Conservation (phyloP, 164 flowering plant species). For the Euptelea pleiosperma region DNA sequence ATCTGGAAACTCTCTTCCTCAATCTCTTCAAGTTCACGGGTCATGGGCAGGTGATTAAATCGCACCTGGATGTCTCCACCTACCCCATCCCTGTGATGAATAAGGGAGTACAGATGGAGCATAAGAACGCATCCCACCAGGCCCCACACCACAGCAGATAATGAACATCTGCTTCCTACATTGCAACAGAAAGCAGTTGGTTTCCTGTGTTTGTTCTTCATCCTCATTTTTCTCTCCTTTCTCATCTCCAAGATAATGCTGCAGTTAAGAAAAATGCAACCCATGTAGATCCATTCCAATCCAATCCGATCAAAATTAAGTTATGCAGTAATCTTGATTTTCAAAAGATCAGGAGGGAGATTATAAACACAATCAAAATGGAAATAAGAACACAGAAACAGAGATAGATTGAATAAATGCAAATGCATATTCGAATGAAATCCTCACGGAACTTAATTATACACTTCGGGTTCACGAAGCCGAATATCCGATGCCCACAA, state of each 20-base stretch:
- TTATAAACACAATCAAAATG: too few species aligned
- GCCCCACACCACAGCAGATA: slow-evolving; percentile 51
- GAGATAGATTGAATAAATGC: too few species aligned
- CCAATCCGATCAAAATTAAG: slow-evolving; percentile 28
- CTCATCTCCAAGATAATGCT: slow-evolving; percentile 63
- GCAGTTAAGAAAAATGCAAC: slow-evolving; percentile 55
- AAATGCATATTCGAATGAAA: background rate
- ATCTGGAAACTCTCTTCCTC: slow-evolving; percentile 78
- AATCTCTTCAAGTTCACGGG: slow-evolving; percentile 66
- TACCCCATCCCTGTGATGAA: slow-evolving; percentile 28
- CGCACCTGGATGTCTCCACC: slow-evolving; percentile 31
- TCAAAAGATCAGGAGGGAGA: too few species aligned
- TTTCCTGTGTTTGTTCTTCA: slow-evolving; percentile 81
- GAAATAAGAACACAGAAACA: background rate
- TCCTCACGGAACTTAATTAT: background rate
- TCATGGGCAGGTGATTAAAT: slow-evolving; percentile 34
- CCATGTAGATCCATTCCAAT: slow-evolving; percentile 44
- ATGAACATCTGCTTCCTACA: slow-evolving; percentile 80
- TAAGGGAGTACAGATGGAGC: slow-evolving; percentile 54
- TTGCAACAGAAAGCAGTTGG: slow-evolving; percentile 72
- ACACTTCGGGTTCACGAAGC: background rate
- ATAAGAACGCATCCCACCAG: slow-evolving; percentile 58
- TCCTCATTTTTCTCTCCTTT: slow-evolving; percentile 56
- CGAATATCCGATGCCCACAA: background rate
- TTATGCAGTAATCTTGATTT: too few species aligned